These are phyloP conservation scores for Nyctanthes arbortristis DNA, from an alignment of 257 asterid genomes.

Conservation along the genomic window DNA sequence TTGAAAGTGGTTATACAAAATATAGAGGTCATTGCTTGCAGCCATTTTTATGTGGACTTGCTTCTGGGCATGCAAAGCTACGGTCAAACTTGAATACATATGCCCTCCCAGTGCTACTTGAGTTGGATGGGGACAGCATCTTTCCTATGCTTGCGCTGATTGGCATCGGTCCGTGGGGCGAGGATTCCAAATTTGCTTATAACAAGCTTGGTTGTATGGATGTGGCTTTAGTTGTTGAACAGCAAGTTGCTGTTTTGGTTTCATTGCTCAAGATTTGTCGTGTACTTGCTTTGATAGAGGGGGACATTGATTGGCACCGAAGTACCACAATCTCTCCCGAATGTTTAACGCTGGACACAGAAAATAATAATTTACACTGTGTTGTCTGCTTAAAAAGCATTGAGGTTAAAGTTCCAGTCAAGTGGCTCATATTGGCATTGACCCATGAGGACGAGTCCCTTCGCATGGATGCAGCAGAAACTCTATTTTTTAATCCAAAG, in stretches of 20 bases:
- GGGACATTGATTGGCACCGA: slow-evolving; percentile 84
- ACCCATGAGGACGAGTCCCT: slow-evolving; percentile 84
- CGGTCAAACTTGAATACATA: slow-evolving; percentile 89
- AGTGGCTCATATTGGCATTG: slow-evolving; percentile 79
- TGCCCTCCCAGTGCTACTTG: slow-evolving; percentile 83
- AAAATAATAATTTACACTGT: slow-evolving; percentile 40
- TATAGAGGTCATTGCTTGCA: slow-evolving; percentile 75
- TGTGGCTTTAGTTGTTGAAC: slow-evolving; percentile 56
- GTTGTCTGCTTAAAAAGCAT: slow-evolving; percentile 64
- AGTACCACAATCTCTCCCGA: slow-evolving; percentile 37
- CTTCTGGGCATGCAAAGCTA: slow-evolving; percentile 74
- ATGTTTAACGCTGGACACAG: slow-evolving; percentile 39
- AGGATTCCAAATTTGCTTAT: slow-evolving; percentile 43
- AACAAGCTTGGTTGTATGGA: slow-evolving; percentile 39
- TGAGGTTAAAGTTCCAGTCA: slow-evolving; percentile 66
- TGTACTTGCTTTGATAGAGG: slow-evolving; percentile 78
- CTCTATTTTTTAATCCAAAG: slow-evolving; percentile 86
- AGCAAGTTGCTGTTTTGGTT: slow-evolving; percentile 72
- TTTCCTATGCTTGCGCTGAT: slow-evolving; percentile 80
- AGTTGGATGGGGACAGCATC: slow-evolving; percentile 75
- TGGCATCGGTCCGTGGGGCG: slow-evolving; percentile 53
- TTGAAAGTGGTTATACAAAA: slow-evolving; percentile 63
- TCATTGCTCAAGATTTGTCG: slow-evolving; percentile 94
- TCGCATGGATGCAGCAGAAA: slow-evolving; percentile 96
- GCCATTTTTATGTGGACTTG: slow-evolving; percentile 75